Evolutionary conservation across 179 eudicot genomes (phyloP), one percentile per base, ranked within the genome.

Genomic region (Amaranthus tricolor): DNA sequence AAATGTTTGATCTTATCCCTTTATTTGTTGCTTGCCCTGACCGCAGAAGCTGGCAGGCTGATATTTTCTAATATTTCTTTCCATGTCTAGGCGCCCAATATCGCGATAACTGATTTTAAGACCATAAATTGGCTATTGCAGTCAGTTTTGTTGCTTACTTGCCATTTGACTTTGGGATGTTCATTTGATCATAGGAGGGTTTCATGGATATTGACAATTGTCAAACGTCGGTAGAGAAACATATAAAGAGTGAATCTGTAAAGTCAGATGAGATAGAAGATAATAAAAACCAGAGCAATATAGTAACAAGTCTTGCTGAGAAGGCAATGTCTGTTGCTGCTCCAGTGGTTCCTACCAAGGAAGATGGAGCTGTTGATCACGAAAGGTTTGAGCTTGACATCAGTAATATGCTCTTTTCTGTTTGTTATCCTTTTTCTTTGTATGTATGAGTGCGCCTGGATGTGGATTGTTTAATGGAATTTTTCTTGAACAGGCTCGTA

Each of bases 241-340:
- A 49, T 69, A 50, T 56, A 62, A 80, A 81, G 53, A 68, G 79
- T 62, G 84, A 87, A 62, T 60, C 81, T 74, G 77, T 73, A 14
- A 79, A 78, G 68, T 70, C 70, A 48, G 85, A 78, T 70, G 90
- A 80, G 72, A 83, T 78, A 31, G 74, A 58, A 17, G 76, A 81
- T 69, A 86, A 77, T 60, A 91, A 81, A 65, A 71, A 67, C 62
- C 83, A 85, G 74, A 86, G 81, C 52, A 85, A 80, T 74, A 66
- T 90, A 58, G 93, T 93, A 53, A 78, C 98, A 66, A 93, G 91
- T 85, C 83, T 96, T 63, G 96, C 99, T 64, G 98, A 91, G 81
- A 96, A 93, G 84, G 98, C 99, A 77, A 88, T 93, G 97, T 88
- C 94, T 66, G 97, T 96, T 70, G 99, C 99, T 78, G 87, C 88